Evolutionary conservation across 345 rosid species (phyloP), one percentile per base, ranked within the genome.

Genomic region (Hibiscus trionum): DNA sequence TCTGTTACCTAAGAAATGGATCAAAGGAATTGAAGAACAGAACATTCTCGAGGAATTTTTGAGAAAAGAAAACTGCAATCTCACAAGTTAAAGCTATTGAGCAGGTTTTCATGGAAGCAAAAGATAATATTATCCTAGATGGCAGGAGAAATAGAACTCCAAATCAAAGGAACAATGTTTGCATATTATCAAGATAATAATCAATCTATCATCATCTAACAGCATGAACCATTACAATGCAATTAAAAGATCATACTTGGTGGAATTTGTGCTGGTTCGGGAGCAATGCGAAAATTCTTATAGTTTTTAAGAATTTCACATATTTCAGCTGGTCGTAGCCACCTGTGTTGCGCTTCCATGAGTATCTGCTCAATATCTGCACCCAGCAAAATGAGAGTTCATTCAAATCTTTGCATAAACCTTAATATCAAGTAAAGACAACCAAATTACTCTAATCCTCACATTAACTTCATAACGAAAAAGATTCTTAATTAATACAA

Each of bases 271-370:
- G 89, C 85, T 62, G 99, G 89, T 77, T 95, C 97, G 0, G 95
- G 80, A 7, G 97, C 86, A 82, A 91, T 90, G 39, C 67, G 80
- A 68, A 90, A 92, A 0, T 74, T 76, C 73, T 81, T 76, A 77
- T 87, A 80, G 71, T 88, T 90, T 74, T 77, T 82, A 72, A 95
- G 88, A 74, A 95, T 90, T 84, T 95, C 93, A 80, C 97, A 89
- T 57, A 95, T 92, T 82, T 95, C 99, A 71, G 93, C 89, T 15
- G 99, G 97, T 9, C 99, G 88, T 50, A 95, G 84, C 99, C 99
- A 95, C 76, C 99, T 83, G 74, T 85, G 78, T 10, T 91, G 87
- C 21, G 99, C 99, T 79, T 95, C 97, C 50, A 77, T 4, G n/a
- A 90, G 88, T 82, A 95, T 77, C 69, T 89, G 97, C 73, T 80